Evolutionary conservation across 257 asterid species (phyloP).

Genomic region (Jasminum sambac): DNA sequence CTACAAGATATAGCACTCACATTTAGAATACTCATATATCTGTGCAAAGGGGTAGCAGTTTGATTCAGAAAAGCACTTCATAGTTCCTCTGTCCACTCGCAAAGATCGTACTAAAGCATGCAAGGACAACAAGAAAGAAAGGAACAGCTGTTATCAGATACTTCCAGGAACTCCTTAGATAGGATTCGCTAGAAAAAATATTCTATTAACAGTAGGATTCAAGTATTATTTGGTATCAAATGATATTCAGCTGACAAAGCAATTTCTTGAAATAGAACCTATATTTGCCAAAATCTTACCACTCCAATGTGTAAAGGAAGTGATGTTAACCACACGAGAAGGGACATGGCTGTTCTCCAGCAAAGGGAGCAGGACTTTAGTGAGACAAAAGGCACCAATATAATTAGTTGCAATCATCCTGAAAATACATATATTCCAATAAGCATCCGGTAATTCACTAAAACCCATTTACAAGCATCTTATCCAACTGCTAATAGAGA

Average conservation of each 20-base stretch:
- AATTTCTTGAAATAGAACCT: background rate
- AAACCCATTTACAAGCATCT: background rate
- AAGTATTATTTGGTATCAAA: background rate
- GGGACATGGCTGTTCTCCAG: constrained; percentile 68
- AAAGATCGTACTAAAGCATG: constrained; percentile 46
- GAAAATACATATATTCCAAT: constrained; percentile 24
- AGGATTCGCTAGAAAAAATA: background rate
- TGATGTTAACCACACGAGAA: constrained; percentile 79
- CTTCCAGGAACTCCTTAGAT: background rate
- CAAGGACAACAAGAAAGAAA: constrained; percentile 7
- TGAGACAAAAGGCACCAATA: constrained; percentile 82
- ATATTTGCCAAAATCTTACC: constrained; percentile 42
- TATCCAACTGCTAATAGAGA: too few relatives aligned
- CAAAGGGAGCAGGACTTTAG: constrained; percentile 70
- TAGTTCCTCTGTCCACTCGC: constrained; percentile 48
- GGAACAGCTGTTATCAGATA: background rate
- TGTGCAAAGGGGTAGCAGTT: constrained; percentile 62
- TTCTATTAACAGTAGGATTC: background rate
- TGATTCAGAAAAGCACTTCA: constrained; percentile 44
- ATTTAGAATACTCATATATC: constrained; percentile 81
- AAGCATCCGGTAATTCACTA: constrained; percentile 4
- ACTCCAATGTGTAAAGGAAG: constrained; percentile 89
- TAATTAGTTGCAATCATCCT: constrained; percentile 94
- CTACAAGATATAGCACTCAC: constrained; percentile 42
- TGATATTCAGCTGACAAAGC: background rate